Percentiles rank a stretch among this genome's conserved stretches.
Evolutionary conservation across 257 asterid genomes (phyloP).

Genomic region (Buddleja alternifolia): DNA sequence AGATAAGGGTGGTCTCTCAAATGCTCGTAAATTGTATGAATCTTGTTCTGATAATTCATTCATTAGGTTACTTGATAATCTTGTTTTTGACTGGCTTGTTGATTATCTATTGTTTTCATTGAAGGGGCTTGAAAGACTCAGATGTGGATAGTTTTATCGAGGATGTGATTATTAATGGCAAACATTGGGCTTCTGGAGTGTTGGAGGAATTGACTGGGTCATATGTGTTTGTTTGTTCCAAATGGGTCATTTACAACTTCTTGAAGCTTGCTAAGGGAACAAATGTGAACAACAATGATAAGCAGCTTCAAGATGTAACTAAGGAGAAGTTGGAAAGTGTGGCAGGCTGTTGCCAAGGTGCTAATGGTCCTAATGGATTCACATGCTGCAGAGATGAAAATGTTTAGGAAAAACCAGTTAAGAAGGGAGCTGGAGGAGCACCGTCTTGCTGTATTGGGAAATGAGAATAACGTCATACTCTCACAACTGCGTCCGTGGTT

Average conservation of each 20-base stretch:
- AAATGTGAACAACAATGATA: slow-evolving; percentile 35
- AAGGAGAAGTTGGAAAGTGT: slow-evolving; percentile 40
- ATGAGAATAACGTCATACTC: slow-evolving; percentile 71
- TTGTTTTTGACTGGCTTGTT: slow-evolving; percentile 9
- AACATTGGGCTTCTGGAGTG: slow-evolving; percentile 72
- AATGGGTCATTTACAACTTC: slow-evolving; percentile 57
- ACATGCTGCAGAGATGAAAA: slow-evolving; percentile 77
- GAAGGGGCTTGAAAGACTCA: slow-evolving; percentile 79
- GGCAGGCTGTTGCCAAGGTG: slow-evolving; percentile 90
- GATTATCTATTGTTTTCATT: slow-evolving; percentile 15
- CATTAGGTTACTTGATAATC: slow-evolving; percentile 12
- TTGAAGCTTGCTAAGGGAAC: slow-evolving; percentile 55
- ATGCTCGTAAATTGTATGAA: too few species aligned
- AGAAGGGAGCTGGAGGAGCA: slow-evolving; percentile 41
- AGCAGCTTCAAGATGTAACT: slow-evolving; percentile 45
- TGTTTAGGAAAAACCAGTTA: slow-evolving; percentile 47
- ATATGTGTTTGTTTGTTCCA: slow-evolving; percentile 93
- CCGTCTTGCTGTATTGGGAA: slow-evolving; percentile 55
- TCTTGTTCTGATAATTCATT: neutral
- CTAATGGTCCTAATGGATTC: slow-evolving; percentile 63
- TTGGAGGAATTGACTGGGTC: slow-evolving; percentile 74
- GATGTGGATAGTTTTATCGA: slow-evolving; percentile 81
- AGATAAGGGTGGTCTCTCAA: too few species aligned
- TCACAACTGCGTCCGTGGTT: slow-evolving; percentile 65
- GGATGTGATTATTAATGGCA: slow-evolving; percentile 81